phyloP scores from a whole-genome alignment of 1,284 basidiomycete genomes.

The Sutorius eximius region DNA sequence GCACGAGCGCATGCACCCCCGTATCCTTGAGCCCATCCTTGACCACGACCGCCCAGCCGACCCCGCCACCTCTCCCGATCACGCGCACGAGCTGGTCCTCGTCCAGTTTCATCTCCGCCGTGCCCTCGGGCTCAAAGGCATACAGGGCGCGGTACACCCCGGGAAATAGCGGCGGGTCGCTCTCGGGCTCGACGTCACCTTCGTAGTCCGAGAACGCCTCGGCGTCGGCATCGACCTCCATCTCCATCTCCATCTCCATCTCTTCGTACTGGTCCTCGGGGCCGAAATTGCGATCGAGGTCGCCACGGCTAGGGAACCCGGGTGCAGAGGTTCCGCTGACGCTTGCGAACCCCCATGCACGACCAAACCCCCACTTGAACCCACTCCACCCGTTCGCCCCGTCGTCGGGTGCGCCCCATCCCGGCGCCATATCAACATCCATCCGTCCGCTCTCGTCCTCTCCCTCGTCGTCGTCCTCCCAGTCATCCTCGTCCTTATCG shows the following conservation, averaged over 20 bases:
- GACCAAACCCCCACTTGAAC: slow-evolving; percentile 42
- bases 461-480: slow-evolving; percentile 1
- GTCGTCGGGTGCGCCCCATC: slow-evolving; percentile 23
- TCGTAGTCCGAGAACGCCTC: slow-evolving; percentile 28
- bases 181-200: slow-evolving; percentile 32
- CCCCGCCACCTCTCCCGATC: slow-evolving; percentile 67
- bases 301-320: slow-evolving; percentile 42
- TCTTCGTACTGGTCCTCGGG: slow-evolving; percentile 36
- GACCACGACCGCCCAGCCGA: slow-evolving; percentile 71
- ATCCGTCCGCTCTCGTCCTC: neutral
- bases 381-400: slow-evolving; percentile 41
- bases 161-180: slow-evolving; percentile 51
- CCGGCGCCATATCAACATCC: slow-evolving; percentile 10
- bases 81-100: slow-evolving; percentile 72
- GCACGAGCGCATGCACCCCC: slow-evolving; percentile 59
- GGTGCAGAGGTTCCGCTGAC: slow-evolving; percentile 9
- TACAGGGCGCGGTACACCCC: slow-evolving; percentile 73
- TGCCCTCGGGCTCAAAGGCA: slow-evolving; percentile 69
- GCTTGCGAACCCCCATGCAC: slow-evolving; percentile 33
- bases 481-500: slow-evolving; percentile 6
- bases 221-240: slow-evolving; percentile 21
- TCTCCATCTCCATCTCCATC: slow-evolving; percentile 12
- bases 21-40: slow-evolving; percentile 40
- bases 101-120: slow-evolving; percentile 70
- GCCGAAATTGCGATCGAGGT: slow-evolving; percentile 52